Percentiles rank a stretch among this genome's conserved stretches.
Conservation (phyloP, 306 rosid genomes). For the Vigna angularis region DNA sequence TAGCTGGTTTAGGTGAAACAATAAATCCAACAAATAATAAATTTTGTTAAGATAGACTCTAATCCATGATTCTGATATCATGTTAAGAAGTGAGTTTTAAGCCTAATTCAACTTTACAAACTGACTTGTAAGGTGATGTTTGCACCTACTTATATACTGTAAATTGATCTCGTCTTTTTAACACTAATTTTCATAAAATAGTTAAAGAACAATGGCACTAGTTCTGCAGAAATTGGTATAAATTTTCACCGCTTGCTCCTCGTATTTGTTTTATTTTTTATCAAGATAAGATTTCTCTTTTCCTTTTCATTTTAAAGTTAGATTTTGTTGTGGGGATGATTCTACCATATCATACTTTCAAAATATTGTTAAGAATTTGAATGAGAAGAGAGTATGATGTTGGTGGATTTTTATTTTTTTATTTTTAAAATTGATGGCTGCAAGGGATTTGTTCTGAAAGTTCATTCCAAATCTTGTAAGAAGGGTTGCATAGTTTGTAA, state of each 20-base stretch:
- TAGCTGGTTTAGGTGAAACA: too few relatives aligned
- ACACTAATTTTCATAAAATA: neutral
- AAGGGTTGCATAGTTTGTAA: neutral
- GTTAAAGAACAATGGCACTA: neutral
- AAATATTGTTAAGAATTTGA: constrained; percentile 12
- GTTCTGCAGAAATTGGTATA: constrained; percentile 3
- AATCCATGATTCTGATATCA: too few relatives aligned
- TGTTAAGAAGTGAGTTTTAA: too few relatives aligned
- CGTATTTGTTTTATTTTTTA: neutral
- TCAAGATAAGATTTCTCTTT: neutral
- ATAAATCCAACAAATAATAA: too few relatives aligned
- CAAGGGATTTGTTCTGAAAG: too few relatives aligned
- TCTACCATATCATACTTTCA: constrained; percentile 4
- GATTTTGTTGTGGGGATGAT: neutral
- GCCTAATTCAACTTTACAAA: too few relatives aligned
- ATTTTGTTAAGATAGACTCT: too few relatives aligned
- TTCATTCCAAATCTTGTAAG: too few relatives aligned
- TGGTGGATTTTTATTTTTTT: constrained; percentile 1
- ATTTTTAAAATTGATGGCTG: too few relatives aligned
- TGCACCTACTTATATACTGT: too few relatives aligned
- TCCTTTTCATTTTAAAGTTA: neutral
- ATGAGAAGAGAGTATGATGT: neutral
- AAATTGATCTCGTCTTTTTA: too few relatives aligned
- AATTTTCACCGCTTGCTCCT: neutral
- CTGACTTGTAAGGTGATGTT: too few relatives aligned